Conservation (phyloP, 2,329 filamentous ascomycete genomes). For the Diaporthe destruens region DNA sequence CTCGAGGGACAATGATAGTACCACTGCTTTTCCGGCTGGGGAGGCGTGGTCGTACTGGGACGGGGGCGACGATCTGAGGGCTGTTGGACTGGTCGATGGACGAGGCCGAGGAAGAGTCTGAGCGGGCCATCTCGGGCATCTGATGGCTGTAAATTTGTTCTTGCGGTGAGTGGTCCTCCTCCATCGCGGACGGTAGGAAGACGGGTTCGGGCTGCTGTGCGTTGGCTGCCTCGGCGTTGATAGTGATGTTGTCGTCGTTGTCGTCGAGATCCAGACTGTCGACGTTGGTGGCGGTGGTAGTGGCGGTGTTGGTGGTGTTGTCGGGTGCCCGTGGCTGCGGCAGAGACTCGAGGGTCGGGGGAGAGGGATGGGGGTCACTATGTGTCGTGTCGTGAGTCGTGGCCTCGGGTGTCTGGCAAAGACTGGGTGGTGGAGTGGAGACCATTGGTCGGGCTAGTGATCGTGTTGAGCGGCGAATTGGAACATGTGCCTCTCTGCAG, state of each 20-base stretch:
- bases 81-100: constrained; percentile 51
- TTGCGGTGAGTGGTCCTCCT: constrained; percentile 34
- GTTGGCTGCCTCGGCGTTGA: constrained; percentile 3
- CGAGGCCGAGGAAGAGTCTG: constrained; percentile 52
- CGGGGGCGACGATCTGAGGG: constrained; percentile 61
- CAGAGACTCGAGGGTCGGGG: constrained; percentile 31
- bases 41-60: constrained; percentile 73
- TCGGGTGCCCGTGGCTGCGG: constrained; percentile 16
- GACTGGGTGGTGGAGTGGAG: constrained; percentile 40
- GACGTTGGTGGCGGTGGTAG: not conserved
- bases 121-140: constrained; percentile 47
- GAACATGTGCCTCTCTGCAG: constrained; percentile 20
- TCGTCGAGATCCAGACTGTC: not conserved
- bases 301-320: not conserved
- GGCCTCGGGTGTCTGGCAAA: constrained; percentile 42
- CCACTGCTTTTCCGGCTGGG: constrained; percentile 83
- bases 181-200: constrained; percentile 28
- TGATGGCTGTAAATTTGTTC: constrained; percentile 35
- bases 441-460: constrained; percentile 38
- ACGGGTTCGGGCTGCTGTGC: not conserved
- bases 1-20: constrained; percentile 84
- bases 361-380: constrained; percentile 22
- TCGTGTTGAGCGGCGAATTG: constrained; percentile 29
- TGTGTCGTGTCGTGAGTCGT: constrained; percentile 42
- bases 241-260: not conserved